Evolutionary conservation across 257 asterid genomes (phyloP), one percentile per base, ranked within the genome.

Genomic region (Scutellaria baicalensis): DNA sequence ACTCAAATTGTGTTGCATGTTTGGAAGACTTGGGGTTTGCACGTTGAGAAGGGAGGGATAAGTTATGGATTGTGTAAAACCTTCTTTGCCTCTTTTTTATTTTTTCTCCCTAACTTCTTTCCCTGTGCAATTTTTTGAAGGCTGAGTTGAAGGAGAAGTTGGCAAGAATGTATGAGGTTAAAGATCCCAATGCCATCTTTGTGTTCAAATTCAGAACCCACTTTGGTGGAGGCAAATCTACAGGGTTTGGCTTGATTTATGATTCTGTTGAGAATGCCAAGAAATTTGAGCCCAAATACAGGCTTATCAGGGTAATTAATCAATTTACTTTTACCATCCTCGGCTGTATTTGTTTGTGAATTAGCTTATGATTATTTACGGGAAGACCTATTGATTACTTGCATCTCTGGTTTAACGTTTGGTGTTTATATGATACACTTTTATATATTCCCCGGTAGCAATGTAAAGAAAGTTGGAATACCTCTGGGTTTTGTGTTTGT

Each of bases 181-280:
- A 75, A 61, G 98, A 92, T 20, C 75, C 88, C 9, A 92, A 92
- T 78, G 74, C 96, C 62, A 92, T 89, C 70, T 92, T 89, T 33
- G 96, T 92, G 43, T 92, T 92, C 80, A 92, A 92, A 86, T 92
- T 89, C 85, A 81, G 98, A 81, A 89, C 98, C 23, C 98, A 92
- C 79, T 92, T 92, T 74, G 98, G 98, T 76, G 98, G 98, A 39
- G 98, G 98, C 73, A 92, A 92, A 77, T 92, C 98, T 16, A 92
- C 98, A 5, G 97, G 97, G 6, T 89, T 92, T 71, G 97, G 97
- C 14, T 76, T 92, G 89, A 92, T 92, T 59, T 89, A 92, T 12
- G 98, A 92, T 63, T 81, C 95, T 8, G 98, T 92, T 17, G 98
- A 92, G 77, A 92, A 80, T 48, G 98, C 98, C 0, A 92, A 89